Conservation (phyloP, 148 eudicot species). For the Tetragonia tetragonoides region DNA sequence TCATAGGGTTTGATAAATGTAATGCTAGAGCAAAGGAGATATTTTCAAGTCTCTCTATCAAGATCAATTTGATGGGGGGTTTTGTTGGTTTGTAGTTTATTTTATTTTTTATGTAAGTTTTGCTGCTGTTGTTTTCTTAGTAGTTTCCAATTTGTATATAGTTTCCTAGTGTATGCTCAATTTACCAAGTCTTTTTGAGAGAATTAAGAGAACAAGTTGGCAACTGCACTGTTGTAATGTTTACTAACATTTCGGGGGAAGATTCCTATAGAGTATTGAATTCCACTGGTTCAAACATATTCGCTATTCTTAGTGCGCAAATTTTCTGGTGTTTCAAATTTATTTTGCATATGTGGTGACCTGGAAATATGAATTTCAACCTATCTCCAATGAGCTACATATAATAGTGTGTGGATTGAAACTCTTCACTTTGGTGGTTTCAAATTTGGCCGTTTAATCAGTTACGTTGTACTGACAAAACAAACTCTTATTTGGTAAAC, state of each 20-base stretch:
- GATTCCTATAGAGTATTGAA: slow-evolving; percentile 9
- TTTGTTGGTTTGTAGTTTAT: neutral
- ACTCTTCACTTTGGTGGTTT: too few species aligned
- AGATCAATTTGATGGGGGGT: neutral
- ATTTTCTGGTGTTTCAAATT: too few species aligned
- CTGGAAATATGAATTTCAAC: neutral
- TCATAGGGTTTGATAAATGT: neutral
- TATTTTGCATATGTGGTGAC: neutral
- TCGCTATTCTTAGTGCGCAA: neutral
- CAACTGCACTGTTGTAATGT: neutral
- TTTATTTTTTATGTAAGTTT: neutral
- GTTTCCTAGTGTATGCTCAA: slow-evolving; percentile 10
- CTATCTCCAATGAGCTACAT: neutral
- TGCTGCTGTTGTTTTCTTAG: neutral
- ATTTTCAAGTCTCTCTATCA: neutral
- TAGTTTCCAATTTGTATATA: slow-evolving; percentile 16
- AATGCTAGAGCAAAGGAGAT: neutral
- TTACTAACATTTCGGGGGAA: neutral
- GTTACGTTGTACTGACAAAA: too few species aligned
- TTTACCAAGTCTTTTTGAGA: slow-evolving; percentile 1
- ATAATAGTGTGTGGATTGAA: too few species aligned
- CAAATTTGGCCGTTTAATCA: too few species aligned
- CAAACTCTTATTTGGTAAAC: too few species aligned
- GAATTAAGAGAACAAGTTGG: slow-evolving; percentile 15
- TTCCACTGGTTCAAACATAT: neutral